A percentile compares a stretch with the other conserved stretches of the same genome.
These are phyloP conservation scores for Ogataea methanolica DNA, from an alignment of 805 yeast species.

Conservation along the genomic window DNA sequence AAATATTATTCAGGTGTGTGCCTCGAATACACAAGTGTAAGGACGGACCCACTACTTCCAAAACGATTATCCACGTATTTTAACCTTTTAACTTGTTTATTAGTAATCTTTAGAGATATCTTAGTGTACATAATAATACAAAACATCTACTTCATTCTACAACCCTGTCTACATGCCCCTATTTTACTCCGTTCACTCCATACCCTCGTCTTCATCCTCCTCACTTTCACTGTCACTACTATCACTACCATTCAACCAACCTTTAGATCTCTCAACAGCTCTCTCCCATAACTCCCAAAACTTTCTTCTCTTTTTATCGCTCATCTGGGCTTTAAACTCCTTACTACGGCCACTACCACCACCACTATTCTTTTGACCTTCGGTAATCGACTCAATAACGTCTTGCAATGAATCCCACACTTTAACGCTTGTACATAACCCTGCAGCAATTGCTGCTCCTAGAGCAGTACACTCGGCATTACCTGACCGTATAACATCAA, in stretches of 20 bases:
- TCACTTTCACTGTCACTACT: constrained; percentile 11
- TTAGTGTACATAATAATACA: not conserved
- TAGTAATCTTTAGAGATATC: not conserved
- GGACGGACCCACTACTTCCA: too few relatives aligned
- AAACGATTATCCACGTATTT: too few relatives aligned
- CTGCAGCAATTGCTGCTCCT: constrained; percentile 97
- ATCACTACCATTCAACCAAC: constrained; percentile 53
- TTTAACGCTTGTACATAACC: constrained; percentile 56
- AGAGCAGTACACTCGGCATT: constrained; percentile 90
- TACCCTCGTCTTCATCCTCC: constrained; percentile 2
- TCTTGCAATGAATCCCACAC: constrained; percentile 77
- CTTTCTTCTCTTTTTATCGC: constrained; percentile 54
- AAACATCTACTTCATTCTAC: not conserved
- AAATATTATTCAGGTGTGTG: too few relatives aligned
- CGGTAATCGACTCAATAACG: constrained; percentile 39
- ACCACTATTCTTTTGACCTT: constrained; percentile 2
- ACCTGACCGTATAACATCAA: constrained; percentile 72
- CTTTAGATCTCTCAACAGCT: constrained; percentile 75
- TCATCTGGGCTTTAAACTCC: constrained; percentile 28
- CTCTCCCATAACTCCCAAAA: constrained; percentile 77
- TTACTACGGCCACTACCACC: constrained; percentile 18
- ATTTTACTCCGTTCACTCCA: not conserved
- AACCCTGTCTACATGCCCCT: not conserved
- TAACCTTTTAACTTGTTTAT: too few relatives aligned
- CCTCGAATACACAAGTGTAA: too few relatives aligned